Base-by-base conservation (phyloP, 2,329 filamentous ascomycete species). In the Stachybotrys echinatus region DNA sequence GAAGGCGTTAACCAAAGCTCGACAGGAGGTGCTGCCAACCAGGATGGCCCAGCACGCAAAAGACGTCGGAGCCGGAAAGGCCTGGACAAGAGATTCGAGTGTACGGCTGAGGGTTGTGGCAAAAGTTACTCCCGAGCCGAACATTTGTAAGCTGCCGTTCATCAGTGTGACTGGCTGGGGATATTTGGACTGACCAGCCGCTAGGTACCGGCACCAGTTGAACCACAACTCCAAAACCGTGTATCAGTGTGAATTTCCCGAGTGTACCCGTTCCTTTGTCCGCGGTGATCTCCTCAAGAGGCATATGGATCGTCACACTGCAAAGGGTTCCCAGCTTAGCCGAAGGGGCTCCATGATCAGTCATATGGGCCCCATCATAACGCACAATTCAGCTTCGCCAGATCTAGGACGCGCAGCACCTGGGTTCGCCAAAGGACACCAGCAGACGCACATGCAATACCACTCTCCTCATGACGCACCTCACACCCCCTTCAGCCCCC, bases 111-210 rank as follows among this genome's bases (percentile, higher is more conserved):
- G 56, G 89, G 87, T 38, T 99, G 94, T 62, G 92, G 90, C 39
- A 99, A 96, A 76, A 95, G 87, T 65, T 99, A 99, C 67, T 96
- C 92, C 22, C 83, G 94, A 65, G 92, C 94, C 8, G 94, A 97
- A 71, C 94, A 99, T 74, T 75, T 99, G 74, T 96, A 81, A 77
- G 78, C 51, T 34, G 42, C 42, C 23, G 14, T 51, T 60, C n/a
- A 70, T 21, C 20, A 45, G 45, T 39, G 38, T 39, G 22, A 43
- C 10, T 23, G 20, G 12, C 20, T n/a, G 39, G 23, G 14, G 10
- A 34, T 14, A 34, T 14, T 34, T 34, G 10, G 10, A 14, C 27
- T 34, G 27, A 34, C 14, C 14, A 8, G 27, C 10, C 14, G 27
- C 49, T 19, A 85, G 82, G 43, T 84, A 96, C 72, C 84, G 94